These are phyloP conservation scores for Capsicum rhomboideum DNA, from an alignment of 257 asterid genomes.

Conservation along the genomic window DNA sequence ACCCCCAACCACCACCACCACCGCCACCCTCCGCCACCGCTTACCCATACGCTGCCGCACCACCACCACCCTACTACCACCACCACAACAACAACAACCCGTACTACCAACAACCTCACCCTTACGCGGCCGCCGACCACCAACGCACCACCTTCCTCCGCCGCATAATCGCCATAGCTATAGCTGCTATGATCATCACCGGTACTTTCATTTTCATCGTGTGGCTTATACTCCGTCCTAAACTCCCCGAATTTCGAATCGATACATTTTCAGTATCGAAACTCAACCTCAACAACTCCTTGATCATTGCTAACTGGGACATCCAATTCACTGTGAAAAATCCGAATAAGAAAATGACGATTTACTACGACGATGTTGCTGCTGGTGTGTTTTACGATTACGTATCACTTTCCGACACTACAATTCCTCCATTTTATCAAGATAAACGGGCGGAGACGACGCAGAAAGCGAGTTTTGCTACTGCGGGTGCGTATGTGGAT, in stretches of 20 bases:
- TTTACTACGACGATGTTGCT: constrained; percentile 41
- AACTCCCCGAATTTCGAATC: constrained; percentile 67
- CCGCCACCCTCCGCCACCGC: constrained; percentile 39
- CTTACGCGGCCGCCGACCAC: constrained; percentile 11
- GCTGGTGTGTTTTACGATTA: constrained; percentile 30
- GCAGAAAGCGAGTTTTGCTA: constrained; percentile 50
- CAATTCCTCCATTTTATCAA: constrained; percentile 61
- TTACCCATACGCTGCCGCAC: constrained; percentile 49
- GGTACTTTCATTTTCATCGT: constrained; percentile 55
- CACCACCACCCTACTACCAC: constrained; percentile 31
- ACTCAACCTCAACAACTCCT: constrained; percentile 31
- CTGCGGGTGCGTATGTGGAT: constrained; percentile 40
- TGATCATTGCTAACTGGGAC: constrained; percentile 46
- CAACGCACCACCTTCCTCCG: constrained; percentile 71
- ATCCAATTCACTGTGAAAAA: constrained; percentile 54
- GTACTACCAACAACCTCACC: constrained; percentile 30
- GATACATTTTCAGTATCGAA: constrained; percentile 53
- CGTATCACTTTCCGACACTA: constrained; percentile 33
- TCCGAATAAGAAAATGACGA: constrained; percentile 67
- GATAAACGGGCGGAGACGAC: constrained; percentile 47
- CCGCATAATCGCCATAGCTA: constrained; percentile 48
- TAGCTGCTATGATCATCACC: constrained; percentile 42
- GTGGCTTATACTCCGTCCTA: constrained; percentile 87
- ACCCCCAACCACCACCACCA: constrained; percentile 19
- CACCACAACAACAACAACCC: constrained; percentile 31